Percentiles rank a stretch among this genome's conserved stretches.
Evolutionary conservation across 108 stramenopile species (phyloP).

Genomic region (Mediolabrus comicus): DNA sequence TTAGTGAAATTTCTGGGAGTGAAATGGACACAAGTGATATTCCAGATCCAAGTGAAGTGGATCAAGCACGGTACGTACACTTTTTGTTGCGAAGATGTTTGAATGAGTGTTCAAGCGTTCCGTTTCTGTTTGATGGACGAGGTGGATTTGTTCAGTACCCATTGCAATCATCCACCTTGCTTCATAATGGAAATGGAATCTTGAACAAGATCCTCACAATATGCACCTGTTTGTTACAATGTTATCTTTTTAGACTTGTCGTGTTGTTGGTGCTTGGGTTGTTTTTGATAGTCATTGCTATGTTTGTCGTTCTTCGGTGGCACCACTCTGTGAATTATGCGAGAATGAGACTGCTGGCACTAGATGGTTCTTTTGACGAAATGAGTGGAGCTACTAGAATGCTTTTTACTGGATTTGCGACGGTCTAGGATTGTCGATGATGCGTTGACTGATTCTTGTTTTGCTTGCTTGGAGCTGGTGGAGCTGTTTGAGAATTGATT

Average conservation of each 20-base stretch:
- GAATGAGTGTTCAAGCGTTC: slow-evolving; percentile 19
- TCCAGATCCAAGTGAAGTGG: slow-evolving; percentile 26
- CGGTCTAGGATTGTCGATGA: not conserved
- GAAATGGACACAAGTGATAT: slow-evolving; percentile 39
- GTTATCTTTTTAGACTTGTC: slow-evolving; percentile 28
- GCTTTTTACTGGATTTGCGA: slow-evolving; percentile 3
- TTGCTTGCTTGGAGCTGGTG: slow-evolving; percentile 12
- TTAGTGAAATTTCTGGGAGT: slow-evolving; percentile 50
- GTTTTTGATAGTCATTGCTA: slow-evolving; percentile 9
- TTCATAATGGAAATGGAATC: slow-evolving; percentile 24
- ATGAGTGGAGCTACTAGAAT: not conserved
- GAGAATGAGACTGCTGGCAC: slow-evolving; percentile 16
- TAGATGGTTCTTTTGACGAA: slow-evolving; percentile 3
- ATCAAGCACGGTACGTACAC: slow-evolving; percentile 37
- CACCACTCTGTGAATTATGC: slow-evolving; percentile 6
- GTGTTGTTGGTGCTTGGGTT: slow-evolving; percentile 18
- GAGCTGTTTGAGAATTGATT: slow-evolving; percentile 1
- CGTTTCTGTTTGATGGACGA: slow-evolving; percentile 3
- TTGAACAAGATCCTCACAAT: not conserved
- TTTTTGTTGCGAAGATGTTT: not conserved
- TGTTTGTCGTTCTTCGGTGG: slow-evolving; percentile 16
- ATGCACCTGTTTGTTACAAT: slow-evolving; percentile 24
- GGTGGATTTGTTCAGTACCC: not conserved
- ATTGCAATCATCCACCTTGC: not conserved
- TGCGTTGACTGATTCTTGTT: not conserved